A percentile compares a stretch with the other conserved stretches of the same genome.
Evolutionary conservation across 371 early-diverging fungal genomes (phyloP).

Genomic region (Mucor circinelloides): DNA sequence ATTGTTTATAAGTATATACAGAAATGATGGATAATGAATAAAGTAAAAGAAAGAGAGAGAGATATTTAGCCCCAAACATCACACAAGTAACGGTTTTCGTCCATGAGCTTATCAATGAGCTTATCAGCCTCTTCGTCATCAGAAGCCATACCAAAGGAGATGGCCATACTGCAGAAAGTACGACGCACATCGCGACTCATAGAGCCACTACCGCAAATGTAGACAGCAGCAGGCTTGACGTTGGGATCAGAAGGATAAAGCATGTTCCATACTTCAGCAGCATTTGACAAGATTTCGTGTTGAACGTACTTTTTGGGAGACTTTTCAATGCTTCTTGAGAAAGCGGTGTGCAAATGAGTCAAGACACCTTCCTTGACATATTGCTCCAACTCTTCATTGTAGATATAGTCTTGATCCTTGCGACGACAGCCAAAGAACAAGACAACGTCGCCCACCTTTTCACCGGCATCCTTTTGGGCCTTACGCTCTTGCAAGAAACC

Average conservation of each 20-base stretch:
- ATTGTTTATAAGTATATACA: too few relatives aligned
- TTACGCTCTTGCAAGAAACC: conserved; percentile 67
- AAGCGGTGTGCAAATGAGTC: conserved; percentile 64
- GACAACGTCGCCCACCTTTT: conserved; percentile 28
- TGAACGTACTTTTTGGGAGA: conserved; percentile 47
- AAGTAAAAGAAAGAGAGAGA: neutral
- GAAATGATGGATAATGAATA: too few relatives aligned
- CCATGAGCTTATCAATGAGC: conserved; percentile 25
- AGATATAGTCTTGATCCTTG: conserved; percentile 72
- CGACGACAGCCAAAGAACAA: conserved; percentile 88
- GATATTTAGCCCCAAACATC: conserved; percentile 54
- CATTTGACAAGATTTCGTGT: conserved; percentile 45
- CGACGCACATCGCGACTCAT: conserved; percentile 54
- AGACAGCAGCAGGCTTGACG: conserved; percentile 30
- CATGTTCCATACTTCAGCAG: conserved; percentile 35
- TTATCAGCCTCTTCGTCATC: conserved; percentile 38
- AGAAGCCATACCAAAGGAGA: conserved; percentile 38
- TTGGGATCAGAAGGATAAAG: conserved; percentile 20
- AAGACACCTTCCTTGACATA: conserved; percentile 57
- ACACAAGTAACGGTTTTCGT: conserved; percentile 46
- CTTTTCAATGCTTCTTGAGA: conserved; percentile 53
- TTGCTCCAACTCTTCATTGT: conserved; percentile 62
- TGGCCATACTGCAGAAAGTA: conserved; percentile 37
- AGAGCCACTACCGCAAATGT: conserved; percentile 47
- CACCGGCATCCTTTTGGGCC: conserved; percentile 21